Conservation (phyloP, 768 basidiomycete species). For the Epithele typhae region DNA sequence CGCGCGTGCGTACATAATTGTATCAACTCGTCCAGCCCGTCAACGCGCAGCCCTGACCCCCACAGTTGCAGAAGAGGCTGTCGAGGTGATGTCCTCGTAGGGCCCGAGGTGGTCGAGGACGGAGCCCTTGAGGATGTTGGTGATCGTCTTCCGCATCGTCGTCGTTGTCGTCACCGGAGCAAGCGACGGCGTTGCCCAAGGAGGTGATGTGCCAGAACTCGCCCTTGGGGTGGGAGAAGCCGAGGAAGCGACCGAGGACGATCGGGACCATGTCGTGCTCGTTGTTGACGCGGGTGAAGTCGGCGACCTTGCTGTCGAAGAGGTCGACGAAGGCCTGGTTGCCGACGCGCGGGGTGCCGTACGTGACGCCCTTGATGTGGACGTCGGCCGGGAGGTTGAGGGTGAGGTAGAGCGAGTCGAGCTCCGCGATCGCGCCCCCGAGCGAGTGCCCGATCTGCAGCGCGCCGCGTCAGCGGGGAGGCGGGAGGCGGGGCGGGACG, state of each 20-base stretch:
- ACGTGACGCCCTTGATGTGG: slow-evolving; percentile 41
- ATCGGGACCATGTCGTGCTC: slow-evolving; percentile 49
- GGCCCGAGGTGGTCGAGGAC: slow-evolving; percentile 55
- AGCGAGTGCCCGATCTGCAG: slow-evolving; percentile 29
- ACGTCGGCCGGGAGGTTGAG: slow-evolving; percentile 25
- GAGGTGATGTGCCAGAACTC: slow-evolving; percentile 51
- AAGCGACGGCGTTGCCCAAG: slow-evolving; percentile 33
- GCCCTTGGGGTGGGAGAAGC: slow-evolving; percentile 47
- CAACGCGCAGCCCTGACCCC: too few relatives aligned
- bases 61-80: slow-evolving; percentile 38
- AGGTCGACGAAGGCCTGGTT: slow-evolving; percentile 33
- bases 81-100: slow-evolving; percentile 49
- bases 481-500: neutral
- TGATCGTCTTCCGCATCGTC: slow-evolving; percentile 48
- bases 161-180: slow-evolving; percentile 51
- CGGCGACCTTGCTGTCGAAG: slow-evolving; percentile 38
- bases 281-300: slow-evolving; percentile 30
- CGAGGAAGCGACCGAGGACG: slow-evolving; percentile 48
- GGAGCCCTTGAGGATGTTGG: slow-evolving; percentile 46
- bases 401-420: slow-evolving; percentile 28
- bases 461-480: too few relatives aligned
- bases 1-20: too few relatives aligned
- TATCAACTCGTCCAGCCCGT: neutral
- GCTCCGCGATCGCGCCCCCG: slow-evolving; percentile 27
- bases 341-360: slow-evolving; percentile 50